These are phyloP conservation scores for Nannochloropsis oceanica DNA, from an alignment of 108 stramenopile genomes.

Conservation along the genomic window DNA sequence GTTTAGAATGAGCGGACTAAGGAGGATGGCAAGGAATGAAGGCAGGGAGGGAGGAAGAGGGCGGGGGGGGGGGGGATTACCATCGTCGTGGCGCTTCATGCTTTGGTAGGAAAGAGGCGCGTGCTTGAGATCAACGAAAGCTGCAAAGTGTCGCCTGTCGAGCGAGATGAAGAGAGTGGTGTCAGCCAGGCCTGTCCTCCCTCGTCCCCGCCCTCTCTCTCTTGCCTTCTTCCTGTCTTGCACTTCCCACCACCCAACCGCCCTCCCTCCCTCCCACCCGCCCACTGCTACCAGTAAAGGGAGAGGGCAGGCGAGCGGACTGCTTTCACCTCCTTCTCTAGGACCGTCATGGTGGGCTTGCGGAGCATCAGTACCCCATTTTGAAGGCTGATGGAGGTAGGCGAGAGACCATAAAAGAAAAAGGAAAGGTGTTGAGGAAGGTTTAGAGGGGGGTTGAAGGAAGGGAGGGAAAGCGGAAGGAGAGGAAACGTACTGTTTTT, in stretches of 20 bases:
- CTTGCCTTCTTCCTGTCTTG: not conserved
- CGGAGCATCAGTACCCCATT: not conserved
- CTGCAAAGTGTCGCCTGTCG: not conserved
- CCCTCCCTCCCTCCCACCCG: no score
- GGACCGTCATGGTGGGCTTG: not conserved
- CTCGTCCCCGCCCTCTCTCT: not conserved
- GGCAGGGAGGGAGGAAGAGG: not conserved
- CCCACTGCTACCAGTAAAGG: not conserved
- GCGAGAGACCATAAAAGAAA: not conserved
- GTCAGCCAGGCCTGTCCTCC: not conserved
- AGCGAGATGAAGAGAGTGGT: not conserved
- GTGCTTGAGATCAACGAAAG: not conserved
- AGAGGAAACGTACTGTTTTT: not conserved
- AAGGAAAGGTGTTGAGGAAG: not conserved
- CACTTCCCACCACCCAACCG: no score
- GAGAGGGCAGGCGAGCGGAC: not conserved
- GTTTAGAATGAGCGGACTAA: not conserved
- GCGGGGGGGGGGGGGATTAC: not conserved
- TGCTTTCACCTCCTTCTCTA: not conserved
- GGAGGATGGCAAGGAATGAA: not conserved
- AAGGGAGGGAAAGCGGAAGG: not conserved
- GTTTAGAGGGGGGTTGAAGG: not conserved
- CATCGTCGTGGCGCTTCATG: not conserved
- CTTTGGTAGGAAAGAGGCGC: not conserved
- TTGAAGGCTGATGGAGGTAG: not conserved